These are phyloP conservation scores for Deinandra increscens DNA, from an alignment of 129 eudicot species.

Conservation along the genomic window DNA sequence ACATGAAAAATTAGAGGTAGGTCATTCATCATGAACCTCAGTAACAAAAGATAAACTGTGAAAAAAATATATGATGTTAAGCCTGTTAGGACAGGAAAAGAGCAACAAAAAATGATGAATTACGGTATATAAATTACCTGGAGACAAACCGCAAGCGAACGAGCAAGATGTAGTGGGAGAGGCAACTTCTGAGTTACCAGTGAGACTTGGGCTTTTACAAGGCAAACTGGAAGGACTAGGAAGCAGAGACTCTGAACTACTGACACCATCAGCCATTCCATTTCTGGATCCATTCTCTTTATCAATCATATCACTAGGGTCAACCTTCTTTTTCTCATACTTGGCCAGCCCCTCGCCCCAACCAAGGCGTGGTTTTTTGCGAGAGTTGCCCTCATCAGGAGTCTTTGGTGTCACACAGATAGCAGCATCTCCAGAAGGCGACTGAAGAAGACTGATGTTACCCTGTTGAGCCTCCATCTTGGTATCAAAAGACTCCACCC, in stretches of 20 bases:
- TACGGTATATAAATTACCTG: conserved; percentile 44
- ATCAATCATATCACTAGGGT: conserved; percentile 50
- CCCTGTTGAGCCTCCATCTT: conserved; percentile 43
- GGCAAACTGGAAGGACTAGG: conserved; percentile 33
- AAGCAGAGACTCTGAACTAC: conserved; percentile 41
- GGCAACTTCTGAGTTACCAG: conserved; percentile 53
- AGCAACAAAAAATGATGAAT: neutral
- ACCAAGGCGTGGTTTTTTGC: conserved; percentile 91
- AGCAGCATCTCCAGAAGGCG: conserved; percentile 57
- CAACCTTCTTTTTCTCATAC: conserved; percentile 91
- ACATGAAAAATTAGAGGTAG: neutral
- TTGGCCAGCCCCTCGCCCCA: conserved; percentile 99
- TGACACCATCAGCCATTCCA: conserved; percentile 18
- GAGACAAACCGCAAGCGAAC: conserved; percentile 81
- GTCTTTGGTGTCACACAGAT: conserved; percentile 45
- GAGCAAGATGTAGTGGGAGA: conserved; percentile 92
- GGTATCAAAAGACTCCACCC: conserved; percentile 45
- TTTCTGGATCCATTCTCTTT: conserved; percentile 41
- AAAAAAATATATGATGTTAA: neutral
- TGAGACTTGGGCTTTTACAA: conserved; percentile 59
- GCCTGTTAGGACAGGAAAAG: neutral
- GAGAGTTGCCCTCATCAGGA: conserved; percentile 58
- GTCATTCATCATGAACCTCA: neutral
- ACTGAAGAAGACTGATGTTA: conserved; percentile 34
- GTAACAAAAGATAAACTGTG: neutral